Base-by-base conservation (phyloP, 2,329 filamentous ascomycete species). In the Lachnellula subtilissima region DNA sequence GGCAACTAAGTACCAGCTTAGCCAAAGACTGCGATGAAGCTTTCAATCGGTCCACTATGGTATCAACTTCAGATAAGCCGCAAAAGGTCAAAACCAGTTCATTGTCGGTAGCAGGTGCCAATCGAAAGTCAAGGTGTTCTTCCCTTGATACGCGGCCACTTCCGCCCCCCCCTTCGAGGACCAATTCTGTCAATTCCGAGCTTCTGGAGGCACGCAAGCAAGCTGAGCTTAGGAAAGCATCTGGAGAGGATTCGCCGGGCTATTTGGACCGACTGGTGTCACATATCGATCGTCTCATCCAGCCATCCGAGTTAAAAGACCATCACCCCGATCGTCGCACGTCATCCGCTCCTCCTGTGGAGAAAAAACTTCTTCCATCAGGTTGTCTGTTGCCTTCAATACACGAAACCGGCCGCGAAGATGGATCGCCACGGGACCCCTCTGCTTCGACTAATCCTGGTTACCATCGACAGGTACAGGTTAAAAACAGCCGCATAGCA, bases 21-120 rank as follows among this genome's bases (percentile, higher is more conserved):
- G 90, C 91, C 50, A 90, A 91, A 71, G 89, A 94, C 56, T 95
- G 92, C 67, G 92, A 97, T 67, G 89, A 94, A 66, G 92, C 92
- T 1, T 97, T 97, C 75, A 92, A 90, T 67, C 85, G 87, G 43
- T 64, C 79, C 75, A 53, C 86, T 78, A 0, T 71, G 80, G 22
- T 52, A 28, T 45, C 55, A 25, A 42, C 46, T 12, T 23, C 40
- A 46, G 47, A 57, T 19, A 40, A 23, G 12, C 8, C 5, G 19
- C 22, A 15, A 35, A 45, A 36, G 23, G 19, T 42, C n/a, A 12
- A 23, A 36, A 46, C 37, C 3, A 28, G n/a, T 42, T 32, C 58
- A 43, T 35, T 36, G 23, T 52, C 58, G 28, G 8, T 35, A 17
- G 15, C 8, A 46, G 39, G 14, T 19, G 39, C 50, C 32, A 42